Percentiles rank a stretch among this genome's conserved stretches.
Evolutionary conservation across 345 rosid genomes (phyloP).

Genomic region (Alliaria petiolata): DNA sequence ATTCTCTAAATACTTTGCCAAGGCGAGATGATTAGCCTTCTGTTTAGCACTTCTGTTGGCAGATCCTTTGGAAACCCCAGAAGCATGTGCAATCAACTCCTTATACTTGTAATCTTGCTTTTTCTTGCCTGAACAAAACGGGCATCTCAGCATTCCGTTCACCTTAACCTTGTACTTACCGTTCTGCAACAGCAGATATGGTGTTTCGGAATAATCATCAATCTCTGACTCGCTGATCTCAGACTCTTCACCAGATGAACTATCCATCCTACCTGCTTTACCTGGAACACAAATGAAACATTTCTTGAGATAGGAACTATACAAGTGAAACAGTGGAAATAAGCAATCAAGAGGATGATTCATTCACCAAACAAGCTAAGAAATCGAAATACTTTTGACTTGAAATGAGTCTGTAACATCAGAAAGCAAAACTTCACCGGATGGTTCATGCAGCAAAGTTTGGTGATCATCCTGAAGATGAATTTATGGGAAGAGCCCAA

Average conservation of each 20-base stretch:
- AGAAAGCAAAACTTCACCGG: background rate
- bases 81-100: conserved; percentile 77
- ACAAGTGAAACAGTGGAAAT: background rate
- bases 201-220: conserved; percentile 45
- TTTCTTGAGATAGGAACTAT: background rate
- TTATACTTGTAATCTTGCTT: conserved; percentile 80
- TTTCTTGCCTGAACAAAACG: conserved; percentile 83
- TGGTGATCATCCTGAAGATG: background rate
- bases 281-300: conserved; percentile 2
- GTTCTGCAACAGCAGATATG: conserved; percentile 42
- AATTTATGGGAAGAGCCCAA: too few relatives aligned
- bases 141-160: conserved; percentile 68
- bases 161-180: conserved; percentile 62
- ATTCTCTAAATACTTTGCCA: conserved; percentile 58
- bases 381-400: background rate
- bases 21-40: conserved; percentile 81
- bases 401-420: background rate
- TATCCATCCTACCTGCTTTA: conserved; percentile 42
- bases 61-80: conserved; percentile 79
- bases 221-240: conserved; percentile 88
- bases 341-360: background rate
- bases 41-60: conserved; percentile 65
- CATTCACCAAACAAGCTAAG: background rate
- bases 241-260: conserved; percentile 63
- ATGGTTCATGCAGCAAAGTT: conserved; percentile 1